Base-by-base conservation (phyloP, 768 basidiomycete species). In the Tylopilus rubrobrunneus region DNA sequence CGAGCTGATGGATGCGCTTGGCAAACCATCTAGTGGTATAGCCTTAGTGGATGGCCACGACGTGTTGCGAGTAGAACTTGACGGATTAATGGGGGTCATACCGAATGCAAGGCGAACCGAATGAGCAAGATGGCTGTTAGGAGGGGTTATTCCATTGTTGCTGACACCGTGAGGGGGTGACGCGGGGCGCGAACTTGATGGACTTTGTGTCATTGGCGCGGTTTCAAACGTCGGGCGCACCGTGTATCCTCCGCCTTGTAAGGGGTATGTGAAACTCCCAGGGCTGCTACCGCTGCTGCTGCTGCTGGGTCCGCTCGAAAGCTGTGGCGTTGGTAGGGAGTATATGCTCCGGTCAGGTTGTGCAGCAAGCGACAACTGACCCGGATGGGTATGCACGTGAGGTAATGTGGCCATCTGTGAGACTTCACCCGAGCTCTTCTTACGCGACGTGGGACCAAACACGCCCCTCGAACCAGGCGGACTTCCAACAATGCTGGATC, bases 21-120 rank as follows among this genome's bases (percentile, higher is more conserved):
- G 45, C 21, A 55, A 58, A 28, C 62, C 34, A 28, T 53, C 51
- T 4, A 41, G 51, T 47, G 53, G 60, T 50, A 48, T 28, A 27
- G 45, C 31, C 47, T 62, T 65, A 29, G 67, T 51, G 54, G 65
- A 71, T 55, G 71, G 68, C 67, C 72, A 74, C 19, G 76, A 71
- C 21, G 71, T 70, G 52, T 74, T 78, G 33, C 71, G 69, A 37
- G 73, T 70, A 4, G 67, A 58, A 28, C 57, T 62, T 7, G 59
- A 55, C 19, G 65, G 55, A 49, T 79, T 79, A 37, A 92, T 91
- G 0, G 90, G 91, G 7, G 92, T 93, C 89, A 94, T 95, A 4
- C 89, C 91, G 59, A 97, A 97, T 45, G 92, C 93, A 31, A 86
- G 77, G 37, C 89, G 84, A 23, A 96, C 87, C 1, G 87, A 89